Base-by-base conservation (phyloP, 1,139 yeast genomes). In the Yamadazyma mexicana region DNA sequence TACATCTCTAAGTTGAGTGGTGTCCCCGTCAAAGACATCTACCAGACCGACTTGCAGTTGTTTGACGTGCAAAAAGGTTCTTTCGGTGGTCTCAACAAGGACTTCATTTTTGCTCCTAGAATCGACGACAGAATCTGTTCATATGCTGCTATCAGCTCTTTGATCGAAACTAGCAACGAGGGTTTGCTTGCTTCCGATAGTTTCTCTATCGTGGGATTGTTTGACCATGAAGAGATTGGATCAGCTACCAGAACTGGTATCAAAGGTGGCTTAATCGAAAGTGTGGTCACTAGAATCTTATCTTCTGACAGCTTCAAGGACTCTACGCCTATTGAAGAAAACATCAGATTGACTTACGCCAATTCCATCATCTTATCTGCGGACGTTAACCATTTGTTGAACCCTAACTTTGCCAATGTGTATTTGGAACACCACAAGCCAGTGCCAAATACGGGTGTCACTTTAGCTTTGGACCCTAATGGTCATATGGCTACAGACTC, bases 101-200 rank as follows among this genome's bases (percentile, higher is more conserved):
- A 71, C 42, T 71, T 72, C 44, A 56, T 72, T 34, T 69, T 61
- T 48, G 69, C 74, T 2, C 72, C 75, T 9, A 58, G 75, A 40
- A 61, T 71, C 34, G 77, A 72, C 46, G 77, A 72, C 46, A 57
- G 77, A 38, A 55, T 71, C 20, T 70, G 76, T 50, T 67, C 75
- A 2, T 72, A 54, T 45, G 63, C 69, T 24, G 75, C 75, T 4
- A 50, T 68, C 30, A 51, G 62, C 38, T 69, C 67, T 1, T 56
- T 72, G 39, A 50, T 68, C 34, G 63, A 61, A 40, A 42, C 58
- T 9, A 47, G 50, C 16, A 48, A 48, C 14, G 48, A 40, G 26
- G 50, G 46, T 4, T 43, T 54, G 24, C 49, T 52, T n/a, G 47
- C 54, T 7, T 53, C 49, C 37, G 66, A 64, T 34, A 65, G 67